Percentiles rank a stretch among this genome's conserved stretches.
Conservation (phyloP, 768 basidiomycete genomes). For the Amanita muscaria region DNA sequence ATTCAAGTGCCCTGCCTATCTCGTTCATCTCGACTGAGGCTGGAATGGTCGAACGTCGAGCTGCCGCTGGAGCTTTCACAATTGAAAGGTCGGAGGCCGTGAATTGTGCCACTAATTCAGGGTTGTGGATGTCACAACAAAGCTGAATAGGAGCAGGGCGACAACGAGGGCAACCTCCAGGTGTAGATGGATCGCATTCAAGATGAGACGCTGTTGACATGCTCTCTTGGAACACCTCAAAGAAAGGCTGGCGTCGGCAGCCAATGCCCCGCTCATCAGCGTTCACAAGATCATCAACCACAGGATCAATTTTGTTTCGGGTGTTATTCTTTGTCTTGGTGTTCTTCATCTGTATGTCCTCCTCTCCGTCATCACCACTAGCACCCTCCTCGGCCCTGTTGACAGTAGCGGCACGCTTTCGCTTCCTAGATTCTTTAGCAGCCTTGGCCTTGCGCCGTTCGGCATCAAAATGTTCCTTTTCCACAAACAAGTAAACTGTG, state of each 20-base stretch:
- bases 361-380: neutral
- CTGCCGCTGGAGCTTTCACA: neutral
- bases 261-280: neutral
- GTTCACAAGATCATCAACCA: conserved; percentile 1
- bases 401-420: neutral
- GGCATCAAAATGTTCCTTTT: neutral
- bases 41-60: neutral
- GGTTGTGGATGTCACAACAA: conserved; percentile 27
- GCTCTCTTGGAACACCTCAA: neutral
- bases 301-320: neutral
- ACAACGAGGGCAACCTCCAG: neutral
- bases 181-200: neutral
- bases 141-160: neutral
- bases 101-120: neutral
- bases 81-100: neutral
- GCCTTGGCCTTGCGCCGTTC: neutral
- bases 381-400: neutral
- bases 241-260: neutral
- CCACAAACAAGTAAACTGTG: neutral
- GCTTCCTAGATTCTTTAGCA: neutral
- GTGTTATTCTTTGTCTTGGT: neutral
- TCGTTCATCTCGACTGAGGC: neutral
- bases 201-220: neutral
- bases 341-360: neutral
- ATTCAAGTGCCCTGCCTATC: neutral